These are phyloP conservation scores for Mangifera indica DNA, from an alignment of 345 rosid species.

Conservation along the genomic window DNA sequence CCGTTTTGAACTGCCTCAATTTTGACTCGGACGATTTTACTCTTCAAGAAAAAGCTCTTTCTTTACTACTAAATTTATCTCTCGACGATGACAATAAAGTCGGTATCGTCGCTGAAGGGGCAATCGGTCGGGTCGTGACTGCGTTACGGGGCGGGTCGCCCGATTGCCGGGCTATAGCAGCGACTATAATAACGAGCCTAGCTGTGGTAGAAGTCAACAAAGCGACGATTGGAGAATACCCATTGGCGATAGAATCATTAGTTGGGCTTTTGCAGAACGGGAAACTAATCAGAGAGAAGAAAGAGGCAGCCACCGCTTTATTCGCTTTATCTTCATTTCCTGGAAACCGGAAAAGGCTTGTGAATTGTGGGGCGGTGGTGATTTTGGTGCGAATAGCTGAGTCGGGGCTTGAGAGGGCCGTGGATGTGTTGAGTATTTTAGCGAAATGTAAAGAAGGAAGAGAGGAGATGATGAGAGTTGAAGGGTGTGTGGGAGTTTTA, in stretches of 20 bases:
- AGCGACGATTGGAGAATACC: conserved; percentile 83
- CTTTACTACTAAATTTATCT: conserved; percentile 79
- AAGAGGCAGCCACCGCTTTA: conserved; percentile 91
- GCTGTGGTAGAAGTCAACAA: conserved; percentile 96
- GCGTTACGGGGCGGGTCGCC: conserved; percentile 59
- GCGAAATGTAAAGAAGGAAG: conserved; percentile 90
- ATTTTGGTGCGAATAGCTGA: conserved; percentile 52
- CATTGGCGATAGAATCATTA: conserved; percentile 60
- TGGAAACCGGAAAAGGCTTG: conserved; percentile 66
- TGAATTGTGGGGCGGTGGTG: conserved; percentile 71
- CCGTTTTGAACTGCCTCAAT: conserved; percentile 55
- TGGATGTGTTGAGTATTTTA: conserved; percentile 78
- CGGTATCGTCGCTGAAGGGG: conserved; percentile 96
- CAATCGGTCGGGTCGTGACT: conserved; percentile 51
- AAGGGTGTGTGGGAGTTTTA: conserved; percentile 60
- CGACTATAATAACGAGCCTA: conserved; percentile 82
- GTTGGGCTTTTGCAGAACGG: conserved; percentile 62
- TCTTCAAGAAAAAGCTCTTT: conserved; percentile 70
- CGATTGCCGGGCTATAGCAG: conserved; percentile 74
- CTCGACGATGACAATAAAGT: conserved; percentile 92
- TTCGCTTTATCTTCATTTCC: conserved; percentile 75
- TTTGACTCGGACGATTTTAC: conserved; percentile 33
- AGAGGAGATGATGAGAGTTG: conserved; percentile 59
- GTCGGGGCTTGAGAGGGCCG: conserved; percentile 80
- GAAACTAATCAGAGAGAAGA: conserved; percentile 59